Conservation (phyloP, 768 basidiomycete genomes). For the Suillus fuscotomentosus region DNA sequence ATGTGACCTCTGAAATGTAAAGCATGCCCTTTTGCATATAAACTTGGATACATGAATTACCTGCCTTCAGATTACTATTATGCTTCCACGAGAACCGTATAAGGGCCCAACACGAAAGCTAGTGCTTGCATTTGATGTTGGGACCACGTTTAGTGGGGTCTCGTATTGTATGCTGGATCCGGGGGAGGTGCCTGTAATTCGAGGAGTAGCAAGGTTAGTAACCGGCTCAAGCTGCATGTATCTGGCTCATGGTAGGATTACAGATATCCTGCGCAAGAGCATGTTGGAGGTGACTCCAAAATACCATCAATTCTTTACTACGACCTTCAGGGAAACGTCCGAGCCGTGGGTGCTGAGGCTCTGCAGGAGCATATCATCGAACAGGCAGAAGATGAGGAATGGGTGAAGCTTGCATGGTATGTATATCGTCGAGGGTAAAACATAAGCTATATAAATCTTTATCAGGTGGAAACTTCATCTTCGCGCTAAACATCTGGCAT, state of each 20-base stretch:
- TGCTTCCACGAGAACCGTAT: slow-evolving; percentile 32
- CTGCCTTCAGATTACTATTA: slow-evolving; percentile 11
- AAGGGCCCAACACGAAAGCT: slow-evolving; percentile 39
- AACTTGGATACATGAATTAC: not conserved
- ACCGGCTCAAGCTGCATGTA: not conserved
- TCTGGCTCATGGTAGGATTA: not conserved
- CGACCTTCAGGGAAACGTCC: slow-evolving; percentile 36
- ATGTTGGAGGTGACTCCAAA: slow-evolving; percentile 45
- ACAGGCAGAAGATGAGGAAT: slow-evolving; percentile 35
- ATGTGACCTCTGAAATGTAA: not conserved
- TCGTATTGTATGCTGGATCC: slow-evolving; percentile 37
- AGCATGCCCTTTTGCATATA: not conserved
- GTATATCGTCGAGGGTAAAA: not conserved
- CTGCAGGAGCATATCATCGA: slow-evolving; percentile 32
- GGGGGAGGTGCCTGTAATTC: slow-evolving; percentile 30
- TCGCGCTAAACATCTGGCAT: slow-evolving; percentile 23
- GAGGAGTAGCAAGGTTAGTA: slow-evolving; percentile 25
- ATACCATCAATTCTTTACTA: slow-evolving; percentile 51
- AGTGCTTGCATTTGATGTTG: slow-evolving; percentile 43
- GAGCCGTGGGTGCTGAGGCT: slow-evolving; percentile 46
- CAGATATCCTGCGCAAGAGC: slow-evolving; percentile 49
- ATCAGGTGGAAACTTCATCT: slow-evolving; percentile 37
- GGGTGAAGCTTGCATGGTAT: slow-evolving; percentile 42
- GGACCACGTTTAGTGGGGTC: slow-evolving; percentile 43
- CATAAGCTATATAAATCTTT: not conserved